Percentiles rank a stretch among this genome's conserved stretches.
Conservation (phyloP, 257 asterid species). For the Verbascum thapsus region DNA sequence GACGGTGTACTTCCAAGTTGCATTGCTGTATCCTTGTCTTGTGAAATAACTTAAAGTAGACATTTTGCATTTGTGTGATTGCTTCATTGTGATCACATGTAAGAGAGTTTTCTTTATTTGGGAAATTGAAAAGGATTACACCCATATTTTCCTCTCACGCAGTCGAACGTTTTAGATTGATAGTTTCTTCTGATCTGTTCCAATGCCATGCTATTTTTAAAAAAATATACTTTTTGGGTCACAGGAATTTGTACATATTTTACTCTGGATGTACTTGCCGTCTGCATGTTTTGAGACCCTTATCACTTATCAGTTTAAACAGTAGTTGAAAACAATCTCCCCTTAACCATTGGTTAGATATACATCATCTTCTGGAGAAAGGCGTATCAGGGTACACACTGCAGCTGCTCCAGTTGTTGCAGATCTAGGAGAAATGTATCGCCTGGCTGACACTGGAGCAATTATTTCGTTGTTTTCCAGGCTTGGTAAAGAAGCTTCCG, state of each 20-base stretch:
- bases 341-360: slow-evolving; percentile 71
- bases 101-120: slow-evolving; percentile 19
- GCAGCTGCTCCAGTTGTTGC: slow-evolving; percentile 97
- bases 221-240: slow-evolving; percentile 1
- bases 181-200: background rate
- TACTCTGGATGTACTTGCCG: background rate
- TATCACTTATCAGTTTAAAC: too few relatives aligned
- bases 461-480: slow-evolving; percentile 77
- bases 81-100: slow-evolving; percentile 20
- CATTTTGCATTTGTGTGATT: slow-evolving; percentile 23
- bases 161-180: slow-evolving; percentile 15
- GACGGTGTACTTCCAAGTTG: slow-evolving; percentile 92
- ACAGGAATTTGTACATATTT: background rate
- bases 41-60: slow-evolving; percentile 19
- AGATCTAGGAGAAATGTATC: slow-evolving; percentile 93
- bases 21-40: slow-evolving; percentile 98
- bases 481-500: slow-evolving; percentile 65
- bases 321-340: background rate
- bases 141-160: slow-evolving; percentile 17
- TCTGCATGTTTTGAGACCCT: slow-evolving; percentile 11
- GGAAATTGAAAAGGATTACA: slow-evolving; percentile 9
- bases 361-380: slow-evolving; percentile 97
- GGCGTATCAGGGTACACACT: slow-evolving; percentile 97
- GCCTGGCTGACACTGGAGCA: slow-evolving; percentile 93
- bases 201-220: background rate